These are phyloP conservation scores for Beta macrorhiza DNA, from an alignment of 179 eudicot species.

Conservation along the genomic window DNA sequence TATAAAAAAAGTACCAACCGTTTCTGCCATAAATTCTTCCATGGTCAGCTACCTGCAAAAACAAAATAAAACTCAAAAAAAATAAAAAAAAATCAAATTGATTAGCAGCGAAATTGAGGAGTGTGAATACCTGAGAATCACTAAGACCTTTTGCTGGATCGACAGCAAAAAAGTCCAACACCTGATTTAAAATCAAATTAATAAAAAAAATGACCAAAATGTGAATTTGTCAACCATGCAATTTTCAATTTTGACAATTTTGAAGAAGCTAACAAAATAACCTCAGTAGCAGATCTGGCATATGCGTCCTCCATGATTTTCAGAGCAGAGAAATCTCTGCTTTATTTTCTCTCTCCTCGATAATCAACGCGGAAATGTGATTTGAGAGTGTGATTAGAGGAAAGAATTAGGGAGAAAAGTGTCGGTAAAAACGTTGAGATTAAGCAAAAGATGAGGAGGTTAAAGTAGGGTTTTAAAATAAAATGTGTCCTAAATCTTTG, in stretches of 20 bases:
- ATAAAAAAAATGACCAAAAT: slow-evolving; percentile 5
- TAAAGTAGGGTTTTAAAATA: too few species aligned
- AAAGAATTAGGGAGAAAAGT: too few species aligned
- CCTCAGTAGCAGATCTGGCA: slow-evolving; percentile 80
- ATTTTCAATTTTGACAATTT: background rate
- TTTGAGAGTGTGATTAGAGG: too few species aligned
- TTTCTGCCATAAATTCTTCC: slow-evolving; percentile 75
- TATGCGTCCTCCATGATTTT: slow-evolving; percentile 79
- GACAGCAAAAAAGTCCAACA: slow-evolving; percentile 68
- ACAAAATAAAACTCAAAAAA: background rate
- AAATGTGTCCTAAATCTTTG: too few species aligned
- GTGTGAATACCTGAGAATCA: slow-evolving; percentile 62
- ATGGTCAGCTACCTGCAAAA: slow-evolving; percentile 72
- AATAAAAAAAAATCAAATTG: background rate
- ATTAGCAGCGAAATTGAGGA: background rate
- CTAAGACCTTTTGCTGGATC: slow-evolving; percentile 78
- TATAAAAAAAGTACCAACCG: slow-evolving; percentile 39
- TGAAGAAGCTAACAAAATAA: slow-evolving; percentile 14
- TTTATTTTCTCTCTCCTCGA: background rate
- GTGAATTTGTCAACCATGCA: background rate
- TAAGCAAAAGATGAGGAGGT: too few species aligned
- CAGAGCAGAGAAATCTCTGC: slow-evolving; percentile 14
- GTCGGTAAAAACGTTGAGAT: too few species aligned
- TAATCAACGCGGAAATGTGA: background rate
- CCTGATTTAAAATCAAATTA: slow-evolving; percentile 38